Percentiles rank a stretch among this genome's conserved stretches.
These are phyloP conservation scores for Epichloe glyceriae DNA, from an alignment of 2,329 filamentous ascomycete genomes.

Conservation along the genomic window DNA sequence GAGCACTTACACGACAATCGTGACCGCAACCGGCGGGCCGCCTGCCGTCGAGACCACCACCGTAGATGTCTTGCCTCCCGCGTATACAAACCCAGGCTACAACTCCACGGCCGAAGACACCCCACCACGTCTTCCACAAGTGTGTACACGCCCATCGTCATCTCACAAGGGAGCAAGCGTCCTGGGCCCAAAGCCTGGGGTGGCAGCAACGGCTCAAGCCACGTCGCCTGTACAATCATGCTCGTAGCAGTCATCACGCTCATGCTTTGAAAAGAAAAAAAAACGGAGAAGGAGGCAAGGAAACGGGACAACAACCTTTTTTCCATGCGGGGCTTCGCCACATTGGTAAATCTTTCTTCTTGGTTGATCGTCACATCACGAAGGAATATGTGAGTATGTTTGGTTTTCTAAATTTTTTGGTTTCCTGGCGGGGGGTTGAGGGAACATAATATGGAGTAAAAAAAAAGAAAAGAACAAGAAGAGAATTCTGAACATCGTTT, in stretches of 20 bases:
- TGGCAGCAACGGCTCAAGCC: slow-evolving; percentile 17
- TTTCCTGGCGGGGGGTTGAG: too few species aligned
- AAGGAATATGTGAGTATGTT: slow-evolving; percentile 1
- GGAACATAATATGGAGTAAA: not conserved
- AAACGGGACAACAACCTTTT: too few species aligned
- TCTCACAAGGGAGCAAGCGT: slow-evolving; percentile 21
- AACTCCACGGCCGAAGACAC: slow-evolving; percentile 16
- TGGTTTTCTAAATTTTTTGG: not conserved
- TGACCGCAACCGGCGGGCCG: slow-evolving; percentile 19
- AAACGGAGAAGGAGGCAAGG: not conserved
- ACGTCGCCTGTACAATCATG: slow-evolving; percentile 24
- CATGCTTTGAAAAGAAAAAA: slow-evolving; percentile 15
- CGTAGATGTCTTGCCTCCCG: slow-evolving; percentile 15
- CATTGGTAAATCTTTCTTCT: not conserved
- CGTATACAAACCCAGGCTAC: slow-evolving; percentile 13
- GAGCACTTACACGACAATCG: slow-evolving; percentile 17
- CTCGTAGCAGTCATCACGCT: slow-evolving; percentile 22
- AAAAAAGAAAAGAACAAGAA: not conserved
- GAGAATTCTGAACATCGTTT: not conserved
- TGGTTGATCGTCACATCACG: not conserved
- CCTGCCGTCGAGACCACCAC: slow-evolving; percentile 19
- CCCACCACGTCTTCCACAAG: slow-evolving; percentile 13
- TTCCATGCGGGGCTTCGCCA: too few species aligned
- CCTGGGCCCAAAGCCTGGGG: slow-evolving; percentile 18
- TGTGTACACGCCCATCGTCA: slow-evolving; percentile 14